Base-by-base conservation (phyloP, 2,329 filamentous ascomycete species). In the Zarea fungicola region DNA sequence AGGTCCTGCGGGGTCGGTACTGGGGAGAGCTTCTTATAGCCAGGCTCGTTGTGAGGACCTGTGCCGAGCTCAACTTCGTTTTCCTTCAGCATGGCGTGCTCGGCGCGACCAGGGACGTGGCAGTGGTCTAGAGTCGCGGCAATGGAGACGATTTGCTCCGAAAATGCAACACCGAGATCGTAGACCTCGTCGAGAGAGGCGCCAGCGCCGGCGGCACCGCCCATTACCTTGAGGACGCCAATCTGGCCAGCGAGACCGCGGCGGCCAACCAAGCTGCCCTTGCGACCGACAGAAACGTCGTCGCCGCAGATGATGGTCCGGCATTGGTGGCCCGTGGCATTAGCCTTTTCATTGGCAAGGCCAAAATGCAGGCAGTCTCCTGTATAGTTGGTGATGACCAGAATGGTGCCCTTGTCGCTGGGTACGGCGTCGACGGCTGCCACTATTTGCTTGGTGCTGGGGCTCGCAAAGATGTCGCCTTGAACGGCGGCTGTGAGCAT, bases 11-110 rank as follows among this genome's bases (percentile, higher is more conserved):
- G 66, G 8, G 73, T 66, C 3, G 75, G 77, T 1, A 64, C 68
- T 0, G 77, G 81, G 0, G 74, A 75, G 16, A 83, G 58, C 61
- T 78, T 80, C 58, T 69, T 71, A 57, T 80, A 76, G 1, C 76
- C 82, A 0, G 82, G 81, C 62, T 86, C 82, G 58, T 84, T 84
- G 60, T 86, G 83, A 13, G 80, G 80, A 0, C 83, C 82, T 19
- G 81, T 84, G 3, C 83, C 82, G n/a, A 85, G 69, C 60, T 83
- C 81, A 29, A 84, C 62, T 49, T 80, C 78, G 48, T 79, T 63
- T 1, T 65, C 60, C 9, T 64, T 66, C 2, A 83, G 69, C 14
- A 65, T 70, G n/a, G 63, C 70, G 50, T 76, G 73, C 50, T 77
- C 69, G 2, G 66, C 60, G 32, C 76, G 68, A 0, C 77, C 77